Evolutionary conservation across 345 rosid genomes (phyloP).

Genomic region (Ceriops tagal): DNA sequence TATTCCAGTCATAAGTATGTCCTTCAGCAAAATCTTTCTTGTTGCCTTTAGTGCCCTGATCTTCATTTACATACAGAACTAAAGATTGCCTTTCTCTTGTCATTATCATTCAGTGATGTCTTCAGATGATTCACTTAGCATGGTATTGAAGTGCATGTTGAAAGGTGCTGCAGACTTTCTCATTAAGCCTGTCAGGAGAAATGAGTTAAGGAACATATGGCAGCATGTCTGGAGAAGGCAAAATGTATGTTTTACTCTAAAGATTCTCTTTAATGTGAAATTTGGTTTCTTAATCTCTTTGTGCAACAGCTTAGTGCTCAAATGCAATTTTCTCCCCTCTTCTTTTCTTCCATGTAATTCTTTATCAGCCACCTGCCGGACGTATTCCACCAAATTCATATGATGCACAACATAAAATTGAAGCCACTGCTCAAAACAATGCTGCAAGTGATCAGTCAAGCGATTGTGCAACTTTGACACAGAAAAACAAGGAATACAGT

Average conservation of each 20-base stretch:
- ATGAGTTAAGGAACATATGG: conserved; percentile 73
- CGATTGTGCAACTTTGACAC: conserved; percentile 36
- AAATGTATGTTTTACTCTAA: conserved; percentile 25
- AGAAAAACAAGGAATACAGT: conserved; percentile 28
- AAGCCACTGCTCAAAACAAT: conserved; percentile 43
- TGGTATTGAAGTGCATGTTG: conserved; percentile 70
- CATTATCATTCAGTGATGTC: conserved; percentile 56
- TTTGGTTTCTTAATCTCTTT: conserved; percentile 1
- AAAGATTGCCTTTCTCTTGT: background rate
- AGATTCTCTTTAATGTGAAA: background rate
- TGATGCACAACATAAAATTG: conserved; percentile 28
- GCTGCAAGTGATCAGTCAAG: conserved; percentile 43
- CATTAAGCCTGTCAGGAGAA: conserved; percentile 68
- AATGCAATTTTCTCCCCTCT: background rate
- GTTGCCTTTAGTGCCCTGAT: background rate
- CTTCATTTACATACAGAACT: conserved; percentile 5
- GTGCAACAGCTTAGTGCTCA: conserved; percentile 9
- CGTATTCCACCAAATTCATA: conserved; percentile 33
- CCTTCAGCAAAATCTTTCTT: background rate
- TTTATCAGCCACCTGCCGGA: conserved; percentile 41
- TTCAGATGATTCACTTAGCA: conserved; percentile 51
- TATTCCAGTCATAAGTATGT: conserved; percentile 83
- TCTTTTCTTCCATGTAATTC: background rate
- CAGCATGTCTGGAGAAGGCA: conserved; percentile 77
- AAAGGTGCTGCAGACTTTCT: conserved; percentile 80